Evolutionary conservation across 192 early-diverging fungal species (phyloP), one percentile per base, ranked within the genome.

Genomic region (Chytriomyces confervae): DNA sequence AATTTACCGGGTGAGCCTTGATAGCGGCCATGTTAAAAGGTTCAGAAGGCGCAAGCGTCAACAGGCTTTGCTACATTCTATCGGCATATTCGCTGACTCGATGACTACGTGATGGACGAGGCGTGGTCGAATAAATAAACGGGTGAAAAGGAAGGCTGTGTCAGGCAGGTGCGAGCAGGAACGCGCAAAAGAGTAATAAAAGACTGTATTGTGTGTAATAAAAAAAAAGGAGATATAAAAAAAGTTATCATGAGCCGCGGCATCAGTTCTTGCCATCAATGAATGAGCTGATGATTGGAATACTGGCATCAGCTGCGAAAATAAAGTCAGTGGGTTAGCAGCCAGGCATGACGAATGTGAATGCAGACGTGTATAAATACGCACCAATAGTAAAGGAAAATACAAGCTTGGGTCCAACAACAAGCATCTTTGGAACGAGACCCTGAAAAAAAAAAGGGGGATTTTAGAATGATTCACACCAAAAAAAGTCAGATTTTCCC

Each of bases 301-400:
- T 76, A 11, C 13, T 20, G 48, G 65, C 65, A 76, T 74, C 72
- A 7, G 72, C 72, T 57, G 20, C 20, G 2, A 1, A n/a, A 57
- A n/a, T 20, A 20, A 3, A 20, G 11, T 57, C 53, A 20, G 11
- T 2, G 3, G 53, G 20, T 18, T 20, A 57, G 53, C 29, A 36
- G 29, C 29, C 29, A 36, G 29, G 29, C 29, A 36, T 36, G 29
- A 36, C 29, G 29, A 1, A 36, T 36, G 53, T 20, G 13, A 57
- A 57, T 57, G 20, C 53, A 11, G 20, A 11, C 0, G 53, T 18
- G 20, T 18, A 20, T 18, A 11, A 57, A 57, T 11, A 57, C 53
- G 96, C 24, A 96, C 53, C 97, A 73, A 99, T 86, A 27, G 97
- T 97, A 89, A 97, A 99, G 66, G 91, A 92, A 87, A 98, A 99